These are phyloP conservation scores for Caloboletus firmus DNA, from an alignment of 1,284 basidiomycete species.

Conservation along the genomic window DNA sequence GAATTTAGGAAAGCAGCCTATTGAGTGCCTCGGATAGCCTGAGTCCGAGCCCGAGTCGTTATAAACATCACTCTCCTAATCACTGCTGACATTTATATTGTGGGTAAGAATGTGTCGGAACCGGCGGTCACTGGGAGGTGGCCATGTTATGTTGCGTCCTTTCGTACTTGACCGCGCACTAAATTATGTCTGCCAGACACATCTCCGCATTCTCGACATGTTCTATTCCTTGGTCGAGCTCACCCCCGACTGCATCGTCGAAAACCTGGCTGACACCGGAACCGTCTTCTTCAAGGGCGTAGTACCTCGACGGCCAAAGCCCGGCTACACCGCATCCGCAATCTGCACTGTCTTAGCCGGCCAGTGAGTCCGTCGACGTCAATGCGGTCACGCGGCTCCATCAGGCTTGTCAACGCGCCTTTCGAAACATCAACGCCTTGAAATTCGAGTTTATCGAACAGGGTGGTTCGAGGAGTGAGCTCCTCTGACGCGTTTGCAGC, in stretches of 20 bases:
- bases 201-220: background rate
- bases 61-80: background rate
- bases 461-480: conserved; percentile 35
- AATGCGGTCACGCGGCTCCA: conserved; percentile 40
- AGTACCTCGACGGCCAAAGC: conserved; percentile 18
- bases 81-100: background rate
- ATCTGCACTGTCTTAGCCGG: background rate
- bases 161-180: too few species aligned
- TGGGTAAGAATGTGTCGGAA: too few species aligned
- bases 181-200: too few species aligned
- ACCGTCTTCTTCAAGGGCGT: conserved; percentile 23
- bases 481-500: background rate
- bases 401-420: conserved; percentile 43
- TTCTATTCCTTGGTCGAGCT: background rate
- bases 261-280: conserved; percentile 22
- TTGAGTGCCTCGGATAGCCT: background rate
- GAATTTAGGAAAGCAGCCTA: background rate
- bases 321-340: background rate
- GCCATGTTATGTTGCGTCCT: too few species aligned
- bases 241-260: conserved; percentile 15
- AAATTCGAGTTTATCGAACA: conserved; percentile 49
- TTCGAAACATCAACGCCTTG: conserved; percentile 39
- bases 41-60: background rate
- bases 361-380: conserved; percentile 5
- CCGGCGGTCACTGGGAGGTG: too few species aligned